phyloP scores from a whole-genome alignment of 129 eudicot species.

The Lactuca saligna region DNA sequence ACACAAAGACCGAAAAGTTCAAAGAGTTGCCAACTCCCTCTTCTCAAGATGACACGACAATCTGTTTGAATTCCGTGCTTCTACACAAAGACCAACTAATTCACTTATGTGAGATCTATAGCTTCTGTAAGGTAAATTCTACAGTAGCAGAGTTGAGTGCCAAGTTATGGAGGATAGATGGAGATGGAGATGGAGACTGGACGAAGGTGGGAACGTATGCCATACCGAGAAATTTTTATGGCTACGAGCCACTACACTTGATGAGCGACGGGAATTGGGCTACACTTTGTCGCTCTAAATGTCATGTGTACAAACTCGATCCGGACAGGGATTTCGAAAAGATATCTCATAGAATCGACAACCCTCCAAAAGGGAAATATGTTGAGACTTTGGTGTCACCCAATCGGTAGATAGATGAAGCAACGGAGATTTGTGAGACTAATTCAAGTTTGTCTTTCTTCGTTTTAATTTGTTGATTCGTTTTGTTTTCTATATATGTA shows the following conservation, averaged over 20 bases:
- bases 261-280: background rate
- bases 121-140: background rate
- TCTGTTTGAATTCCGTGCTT: background rate
- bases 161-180: background rate
- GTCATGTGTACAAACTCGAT: background rate
- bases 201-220: background rate
- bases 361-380: too few relatives aligned
- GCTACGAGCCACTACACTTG: background rate
- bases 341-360: background rate
- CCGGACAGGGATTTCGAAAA: background rate
- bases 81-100: background rate
- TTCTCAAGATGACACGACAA: background rate
- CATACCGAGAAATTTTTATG: background rate
- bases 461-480: too few relatives aligned
- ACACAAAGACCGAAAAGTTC: constrained; percentile 6
- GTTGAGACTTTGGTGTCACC: background rate
- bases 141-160: background rate
- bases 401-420: background rate
- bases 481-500: too few relatives aligned
- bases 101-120: background rate
- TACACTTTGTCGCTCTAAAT: background rate
- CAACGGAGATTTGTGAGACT: too few relatives aligned
- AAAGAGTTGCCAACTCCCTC: background rate
- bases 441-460: too few relatives aligned
- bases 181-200: background rate